A percentile compares a stretch with the other conserved stretches of the same genome.
Conservation (phyloP, 768 basidiomycete genomes). For the Lentinula edodes region DNA sequence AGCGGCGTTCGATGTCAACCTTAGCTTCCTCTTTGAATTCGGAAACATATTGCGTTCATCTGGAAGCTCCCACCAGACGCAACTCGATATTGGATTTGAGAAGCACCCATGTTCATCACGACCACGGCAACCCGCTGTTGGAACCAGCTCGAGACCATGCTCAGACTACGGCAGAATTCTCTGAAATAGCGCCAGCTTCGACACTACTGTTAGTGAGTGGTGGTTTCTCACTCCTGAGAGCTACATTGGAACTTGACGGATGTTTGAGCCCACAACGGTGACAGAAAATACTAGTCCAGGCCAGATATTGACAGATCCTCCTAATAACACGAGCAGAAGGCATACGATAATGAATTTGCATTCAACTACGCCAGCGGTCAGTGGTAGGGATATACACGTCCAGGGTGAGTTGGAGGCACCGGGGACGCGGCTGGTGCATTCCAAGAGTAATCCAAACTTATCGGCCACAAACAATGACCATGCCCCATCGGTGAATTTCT, state of each 20-base stretch:
- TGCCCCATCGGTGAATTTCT: not conserved
- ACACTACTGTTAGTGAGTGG: too few relatives aligned
- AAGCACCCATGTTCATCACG: not conserved
- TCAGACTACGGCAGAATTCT: too few relatives aligned
- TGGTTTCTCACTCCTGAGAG: too few relatives aligned
- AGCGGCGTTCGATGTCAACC: not conserved
- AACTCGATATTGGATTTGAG: not conserved
- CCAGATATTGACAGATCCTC: too few relatives aligned
- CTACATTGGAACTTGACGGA: too few relatives aligned
- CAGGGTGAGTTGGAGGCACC: not conserved
- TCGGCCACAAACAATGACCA: not conserved
- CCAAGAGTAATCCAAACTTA: not conserved
- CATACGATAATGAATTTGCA: too few relatives aligned
- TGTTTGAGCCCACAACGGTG: too few relatives aligned
- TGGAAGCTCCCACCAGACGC: not conserved
- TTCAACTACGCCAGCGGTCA: not conserved
- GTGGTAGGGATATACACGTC: not conserved
- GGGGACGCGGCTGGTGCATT: not conserved
- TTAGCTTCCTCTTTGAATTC: not conserved
- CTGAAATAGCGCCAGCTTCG: too few relatives aligned
- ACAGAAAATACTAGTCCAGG: too few relatives aligned
- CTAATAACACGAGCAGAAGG: too few relatives aligned
- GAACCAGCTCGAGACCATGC: too few relatives aligned
- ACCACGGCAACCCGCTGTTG: not conserved
- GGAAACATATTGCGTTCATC: not conserved